Evolutionary conservation across 352 stramenopile species (phyloP), one percentile per base, ranked within the genome.

Genomic region (Saprolegnia parasitica): DNA sequence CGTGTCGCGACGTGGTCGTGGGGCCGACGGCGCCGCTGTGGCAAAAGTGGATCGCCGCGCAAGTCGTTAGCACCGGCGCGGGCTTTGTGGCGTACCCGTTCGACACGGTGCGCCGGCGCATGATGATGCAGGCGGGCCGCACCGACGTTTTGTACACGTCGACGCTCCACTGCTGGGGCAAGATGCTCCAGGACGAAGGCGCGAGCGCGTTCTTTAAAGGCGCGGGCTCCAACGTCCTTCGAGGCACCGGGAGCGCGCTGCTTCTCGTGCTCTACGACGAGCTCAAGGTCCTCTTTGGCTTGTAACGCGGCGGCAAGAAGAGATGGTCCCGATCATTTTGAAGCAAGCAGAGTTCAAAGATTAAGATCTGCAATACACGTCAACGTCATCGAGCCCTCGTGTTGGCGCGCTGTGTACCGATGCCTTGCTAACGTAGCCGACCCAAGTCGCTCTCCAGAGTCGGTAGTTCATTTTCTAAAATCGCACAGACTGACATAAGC

Each of bases 251-350:
- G 74, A 96, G 96, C 80, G 96, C 97, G 63, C 87, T 99, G 65
- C 96, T 99, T 67, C 90, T 99, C 83, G 97, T 99, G 46, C 78
- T 99, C 72, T 99, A 99, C 89, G 97, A 98, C 73, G 96, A 99
- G 84, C 98, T 99, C 84, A 99, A 98, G 89, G 49, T 29, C 1
- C 0, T 68, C n/a, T 60, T 68, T 15, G 39, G 15, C 39, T 46
- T n/a, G n/a, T n/a, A n/a, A n/a, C n/a, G n/a, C n/a, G n/a, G n/a
- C n/a, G n/a, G n/a, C n/a, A n/a, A n/a, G n/a, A n/a, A n/a, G n/a
- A n/a, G n/a, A n/a, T n/a, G n/a, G n/a, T n/a, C n/a, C n/a, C n/a
- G n/a, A n/a, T n/a, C n/a, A n/a, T n/a, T n/a, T n/a, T n/a, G n/a
- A n/a, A n/a, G n/a, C n/a, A n/a, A n/a, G n/a, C n/a, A n/a, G n/a